A percentile compares a stretch with the other conserved stretches of the same genome.
phyloP scores from a whole-genome alignment of 163 green algal genomes.

The Trebouxiophyceae sp. region DNA sequence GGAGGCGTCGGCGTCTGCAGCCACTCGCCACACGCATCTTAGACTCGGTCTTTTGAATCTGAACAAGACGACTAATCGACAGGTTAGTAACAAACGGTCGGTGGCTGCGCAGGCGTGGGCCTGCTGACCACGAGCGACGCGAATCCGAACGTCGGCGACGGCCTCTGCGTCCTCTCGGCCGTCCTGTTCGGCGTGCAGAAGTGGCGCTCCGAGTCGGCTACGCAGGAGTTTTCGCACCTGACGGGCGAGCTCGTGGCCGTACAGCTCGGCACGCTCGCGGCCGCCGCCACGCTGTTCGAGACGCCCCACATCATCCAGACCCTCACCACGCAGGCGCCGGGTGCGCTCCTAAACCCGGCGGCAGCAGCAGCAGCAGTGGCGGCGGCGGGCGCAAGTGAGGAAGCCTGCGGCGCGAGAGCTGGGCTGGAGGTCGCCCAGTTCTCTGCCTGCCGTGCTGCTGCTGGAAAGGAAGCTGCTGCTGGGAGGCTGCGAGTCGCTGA shows the following conservation, averaged over 20 bases:
- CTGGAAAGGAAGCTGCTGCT: too few species aligned
- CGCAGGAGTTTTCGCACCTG: background rate
- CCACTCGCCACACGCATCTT: too few species aligned
- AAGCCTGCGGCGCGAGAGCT: background rate
- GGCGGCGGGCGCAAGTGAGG: too few species aligned
- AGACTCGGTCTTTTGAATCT: too few species aligned
- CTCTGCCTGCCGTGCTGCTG: too few species aligned
- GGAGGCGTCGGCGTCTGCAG: background rate
- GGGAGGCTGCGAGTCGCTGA: too few species aligned
- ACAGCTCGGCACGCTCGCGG: slow-evolving; percentile 39
- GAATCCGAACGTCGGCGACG: slow-evolving; percentile 38
- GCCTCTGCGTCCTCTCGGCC: slow-evolving; percentile 35
- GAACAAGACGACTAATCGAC: background rate
- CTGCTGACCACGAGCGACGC: slow-evolving; percentile 31
- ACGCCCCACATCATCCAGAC: slow-evolving; percentile 6
- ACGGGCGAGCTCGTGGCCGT: slow-evolving; percentile 27
- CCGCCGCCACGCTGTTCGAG: slow-evolving; percentile 16
- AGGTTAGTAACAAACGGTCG: background rate
- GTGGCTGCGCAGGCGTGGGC: slow-evolving; percentile 26
- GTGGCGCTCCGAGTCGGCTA: slow-evolving; percentile 10
- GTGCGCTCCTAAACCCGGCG: background rate
- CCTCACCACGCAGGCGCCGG: background rate
- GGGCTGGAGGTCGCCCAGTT: background rate
- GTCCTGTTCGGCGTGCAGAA: slow-evolving; percentile 59
- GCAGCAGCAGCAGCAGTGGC: too few species aligned